Evolutionary conservation across 106 monocot genomes (phyloP), one percentile per base, ranked within the genome.

Genomic region (Gastrodia elata): DNA sequence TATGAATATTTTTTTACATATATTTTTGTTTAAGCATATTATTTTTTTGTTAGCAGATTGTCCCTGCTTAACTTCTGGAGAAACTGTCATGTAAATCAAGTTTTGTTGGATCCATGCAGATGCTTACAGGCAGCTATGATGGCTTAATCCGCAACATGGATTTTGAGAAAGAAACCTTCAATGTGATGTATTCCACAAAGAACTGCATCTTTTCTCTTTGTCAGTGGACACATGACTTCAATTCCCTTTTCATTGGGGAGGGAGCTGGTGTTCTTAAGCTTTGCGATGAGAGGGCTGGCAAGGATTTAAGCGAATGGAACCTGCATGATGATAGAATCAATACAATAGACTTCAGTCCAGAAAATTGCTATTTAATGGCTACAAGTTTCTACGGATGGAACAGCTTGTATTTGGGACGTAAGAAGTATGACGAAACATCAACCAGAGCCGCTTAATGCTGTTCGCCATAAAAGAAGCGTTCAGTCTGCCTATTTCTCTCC

Each of bases 321-420:
- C 77, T 86, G 81, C 95, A 96, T 78, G 79, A 81, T 3, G 52
- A 73, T 3, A 75, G 95, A 65, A 86, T 96, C 26, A 96, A 96
- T 64, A 81, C 86, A 26, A 77, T 96, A 38, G 89, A 96, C 80
- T 86, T 92, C 71, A 76, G 79, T 78, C 75, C 89, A 22, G 43
- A 46, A 64, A 90, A 87, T 39, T 4, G 43, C 25, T 75, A 92
- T 68, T 44, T 90, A 68, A 80, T 96, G 80, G 85, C 79, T 38
- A 96, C 95, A 58, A 90, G 92, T 76, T n/a, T 92, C 92, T 6
- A 77, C 92, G 8, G 95, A 96, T 84, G 82, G 87, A 38, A 79
- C 42, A 2, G 89, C 75, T 58, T 86, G 87, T 67, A 77, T 96
- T 58, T 96, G 95, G 95, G 95, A 96, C 52, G 34, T 92, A 75